Base-by-base conservation (phyloP, 2,329 filamentous ascomycete genomes). In the Penicillium glabrum region DNA sequence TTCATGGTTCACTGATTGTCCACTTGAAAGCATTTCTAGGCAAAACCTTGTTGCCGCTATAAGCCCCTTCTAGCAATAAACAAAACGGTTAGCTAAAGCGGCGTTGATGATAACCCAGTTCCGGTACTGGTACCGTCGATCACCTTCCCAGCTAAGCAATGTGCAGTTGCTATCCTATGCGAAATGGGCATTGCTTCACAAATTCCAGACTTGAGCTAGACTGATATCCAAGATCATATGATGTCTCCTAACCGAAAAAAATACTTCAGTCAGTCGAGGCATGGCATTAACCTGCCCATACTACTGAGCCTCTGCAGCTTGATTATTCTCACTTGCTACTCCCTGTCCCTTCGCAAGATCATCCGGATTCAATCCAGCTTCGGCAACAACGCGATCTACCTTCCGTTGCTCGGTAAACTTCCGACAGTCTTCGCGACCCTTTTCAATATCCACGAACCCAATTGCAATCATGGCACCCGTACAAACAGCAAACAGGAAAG, bases 401-500 rank as follows among this genome's bases (percentile, higher is more conserved):
- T 72, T 75, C 9, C 71, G 66, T 33, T 68, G 65, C 53, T 77
- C 70, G 10, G 69, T 71, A 58, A 76, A 78, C 41, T 61, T 66
- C 19, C 73, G 67, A 37, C 69, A 70, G 54, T 78, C 73, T 43
- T 72, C 70, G 19, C 75, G 70, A 2, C 75, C 76, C 41, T 77
- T 76, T 26, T 77, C 72, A 24, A 78, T 57, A 61, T 77, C 69
- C 31, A 78, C 71, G 43, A 77, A 76, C 29, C 64, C 69, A 37
- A 78, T 76, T 1, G 68, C 66, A 21, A 77, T 69, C 63, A 73
- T 76, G 1, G 76, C 75, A 6, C 62, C 67, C 1, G 66, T 46
- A 33, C 73, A 77, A 3, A 78, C 64, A 1, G 73, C 65, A 53
- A 77, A 77, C 1, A 78, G 59, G 44, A 79, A 79, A 5, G 74